phyloP scores from a whole-genome alignment of 2,329 filamentous ascomycete species.

The Colletotrichum chrysophilum region DNA sequence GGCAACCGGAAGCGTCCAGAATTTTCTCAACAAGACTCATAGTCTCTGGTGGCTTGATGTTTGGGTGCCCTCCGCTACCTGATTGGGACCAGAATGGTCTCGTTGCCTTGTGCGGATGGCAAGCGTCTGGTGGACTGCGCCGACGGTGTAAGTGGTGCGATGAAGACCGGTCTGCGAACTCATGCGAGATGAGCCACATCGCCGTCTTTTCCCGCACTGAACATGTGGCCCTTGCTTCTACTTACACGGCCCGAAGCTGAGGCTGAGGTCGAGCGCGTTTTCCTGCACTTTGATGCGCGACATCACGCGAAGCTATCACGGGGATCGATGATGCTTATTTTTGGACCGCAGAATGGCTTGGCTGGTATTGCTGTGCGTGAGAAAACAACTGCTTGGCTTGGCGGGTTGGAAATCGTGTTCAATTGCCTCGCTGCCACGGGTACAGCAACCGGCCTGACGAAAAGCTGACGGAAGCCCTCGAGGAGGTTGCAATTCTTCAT shows the following conservation, averaged over 20 bases:
- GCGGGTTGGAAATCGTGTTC: neutral
- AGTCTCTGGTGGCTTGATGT: neutral
- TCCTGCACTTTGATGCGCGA: neutral
- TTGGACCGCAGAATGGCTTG: neutral
- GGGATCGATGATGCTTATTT: neutral
- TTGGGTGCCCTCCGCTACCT: neutral
- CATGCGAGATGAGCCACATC: neutral
- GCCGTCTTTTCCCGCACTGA: neutral
- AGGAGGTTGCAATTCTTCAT: neutral
- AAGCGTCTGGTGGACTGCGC: neutral
- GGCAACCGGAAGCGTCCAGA: neutral
- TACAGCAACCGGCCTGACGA: neutral
- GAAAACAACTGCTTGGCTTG: neutral
- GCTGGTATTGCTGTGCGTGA: neutral
- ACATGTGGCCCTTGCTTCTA: neutral
- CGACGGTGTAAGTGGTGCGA: neutral
- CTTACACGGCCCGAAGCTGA: neutral
- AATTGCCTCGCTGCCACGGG: neutral
- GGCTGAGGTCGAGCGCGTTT: neutral
- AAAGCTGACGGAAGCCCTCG: neutral
- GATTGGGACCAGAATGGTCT: neutral
- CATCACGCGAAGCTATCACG: neutral
- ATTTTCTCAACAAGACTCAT: neutral
- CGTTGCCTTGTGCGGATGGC: neutral
- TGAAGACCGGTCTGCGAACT: neutral